Conservation (phyloP, 75 land plant genomes). For the Selaginella moellendorffii region DNA sequence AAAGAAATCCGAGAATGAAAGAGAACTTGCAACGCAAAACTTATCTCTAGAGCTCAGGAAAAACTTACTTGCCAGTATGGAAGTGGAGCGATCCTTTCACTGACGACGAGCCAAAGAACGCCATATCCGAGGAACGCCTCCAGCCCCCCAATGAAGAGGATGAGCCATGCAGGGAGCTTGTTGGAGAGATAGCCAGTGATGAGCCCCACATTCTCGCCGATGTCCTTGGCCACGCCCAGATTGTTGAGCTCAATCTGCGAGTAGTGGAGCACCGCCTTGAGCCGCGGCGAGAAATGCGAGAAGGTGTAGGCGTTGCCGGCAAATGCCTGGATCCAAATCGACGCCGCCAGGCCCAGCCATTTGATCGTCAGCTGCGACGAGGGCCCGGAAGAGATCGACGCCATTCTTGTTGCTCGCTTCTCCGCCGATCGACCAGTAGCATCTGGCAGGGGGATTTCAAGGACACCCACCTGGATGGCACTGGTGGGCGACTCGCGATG, state of each 20-base stretch:
- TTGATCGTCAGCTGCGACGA: conserved; percentile 4
- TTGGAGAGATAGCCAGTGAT: conserved; percentile 23
- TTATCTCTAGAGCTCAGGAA: not conserved
- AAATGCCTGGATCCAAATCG: conserved; percentile 31
- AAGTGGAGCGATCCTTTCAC: conserved; percentile 12
- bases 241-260: conserved; percentile 29
- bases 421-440: no score
- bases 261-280: conserved; percentile 20
- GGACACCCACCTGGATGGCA: no score
- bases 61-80: conserved; percentile 25
- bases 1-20: no score
- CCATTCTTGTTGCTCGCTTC: conserved; percentile 20
- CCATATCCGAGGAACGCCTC: conserved; percentile 26
- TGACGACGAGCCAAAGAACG: conserved; percentile 20
- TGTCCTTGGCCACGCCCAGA: conserved; percentile 25
- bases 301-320: conserved; percentile 29
- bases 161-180: conserved; percentile 24
- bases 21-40: not conserved
- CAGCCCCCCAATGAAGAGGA: conserved; percentile 25
- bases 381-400: not conserved
- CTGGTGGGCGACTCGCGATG: no score
- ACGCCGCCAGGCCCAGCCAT: conserved; percentile 28
- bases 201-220: conserved; percentile 27
- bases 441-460: no score
- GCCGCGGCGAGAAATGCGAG: conserved; percentile 16